Evolutionary conservation across 2,329 filamentous ascomycete species (phyloP).

Genomic region (Emergomyces pasteurianus): DNA sequence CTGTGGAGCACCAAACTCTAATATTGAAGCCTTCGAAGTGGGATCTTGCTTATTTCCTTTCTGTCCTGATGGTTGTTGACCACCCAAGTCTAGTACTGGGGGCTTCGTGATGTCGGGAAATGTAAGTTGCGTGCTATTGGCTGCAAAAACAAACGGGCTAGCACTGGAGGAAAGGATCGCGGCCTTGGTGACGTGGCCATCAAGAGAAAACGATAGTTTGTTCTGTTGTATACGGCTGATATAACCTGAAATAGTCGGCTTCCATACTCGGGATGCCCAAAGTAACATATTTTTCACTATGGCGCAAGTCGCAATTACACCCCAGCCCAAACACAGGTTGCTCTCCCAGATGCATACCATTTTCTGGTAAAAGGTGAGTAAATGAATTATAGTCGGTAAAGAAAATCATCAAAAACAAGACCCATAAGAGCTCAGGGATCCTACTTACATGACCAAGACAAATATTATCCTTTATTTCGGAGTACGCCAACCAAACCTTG

Average conservation of each 20-base stretch:
- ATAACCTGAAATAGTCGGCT: background rate
- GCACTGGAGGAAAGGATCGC: background rate
- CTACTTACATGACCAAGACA: background rate
- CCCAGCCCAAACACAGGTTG: background rate
- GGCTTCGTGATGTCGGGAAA: background rate
- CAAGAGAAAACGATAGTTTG: background rate
- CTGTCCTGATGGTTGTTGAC: background rate
- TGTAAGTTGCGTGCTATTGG: background rate
- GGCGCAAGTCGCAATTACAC: background rate
- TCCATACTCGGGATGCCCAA: conserved; percentile 1
- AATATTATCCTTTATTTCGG: background rate
- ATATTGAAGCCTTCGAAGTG: background rate
- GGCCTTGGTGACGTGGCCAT: too few relatives aligned
- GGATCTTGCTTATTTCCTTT: background rate
- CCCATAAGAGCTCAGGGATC: background rate
- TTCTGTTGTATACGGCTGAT: background rate
- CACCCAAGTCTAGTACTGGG: background rate
- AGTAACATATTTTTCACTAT: background rate
- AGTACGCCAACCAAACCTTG: background rate
- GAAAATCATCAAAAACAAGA: background rate
- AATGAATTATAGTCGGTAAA: background rate
- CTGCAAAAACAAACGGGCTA: background rate
- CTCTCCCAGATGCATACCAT: background rate
- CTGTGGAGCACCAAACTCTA: background rate
- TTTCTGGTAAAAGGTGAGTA: background rate